phyloP scores from a whole-genome alignment of 345 rosid genomes.

The Eucalyptus erythrocorys region DNA sequence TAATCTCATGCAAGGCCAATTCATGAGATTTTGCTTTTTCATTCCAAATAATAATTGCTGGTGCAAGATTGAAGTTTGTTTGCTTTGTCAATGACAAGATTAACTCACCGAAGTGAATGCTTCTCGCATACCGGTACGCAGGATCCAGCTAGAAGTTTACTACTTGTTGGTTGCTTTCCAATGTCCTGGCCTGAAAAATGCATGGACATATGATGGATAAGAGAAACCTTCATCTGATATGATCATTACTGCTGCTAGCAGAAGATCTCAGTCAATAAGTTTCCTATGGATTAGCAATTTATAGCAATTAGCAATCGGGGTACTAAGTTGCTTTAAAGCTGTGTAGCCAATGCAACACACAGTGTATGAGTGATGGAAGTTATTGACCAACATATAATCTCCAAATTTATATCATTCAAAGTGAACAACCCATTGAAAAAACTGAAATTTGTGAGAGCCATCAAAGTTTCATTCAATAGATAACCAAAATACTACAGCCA shows the following conservation, averaged over 20 bases:
- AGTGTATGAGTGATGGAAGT: not conserved
- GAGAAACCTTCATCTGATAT: not conserved
- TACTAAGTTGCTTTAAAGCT: not conserved
- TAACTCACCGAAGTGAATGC: not conserved
- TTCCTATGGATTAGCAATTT: not conserved
- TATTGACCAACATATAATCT: not conserved
- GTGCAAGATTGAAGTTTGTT: not conserved
- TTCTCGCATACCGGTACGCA: not conserved
- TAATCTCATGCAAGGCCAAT: not conserved
- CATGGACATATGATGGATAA: not conserved
- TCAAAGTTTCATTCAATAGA: not conserved
- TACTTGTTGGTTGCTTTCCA: not conserved
- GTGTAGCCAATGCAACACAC: not conserved
- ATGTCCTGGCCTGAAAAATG: not conserved
- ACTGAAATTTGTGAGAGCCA: not conserved
- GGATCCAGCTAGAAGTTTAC: not conserved
- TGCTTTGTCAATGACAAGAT: not conserved
- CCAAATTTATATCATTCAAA: not conserved
- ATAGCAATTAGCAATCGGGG: not conserved
- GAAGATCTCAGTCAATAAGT: not conserved
- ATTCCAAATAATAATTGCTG: not conserved
- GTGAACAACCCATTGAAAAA: not conserved
- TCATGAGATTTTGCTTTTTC: not conserved
- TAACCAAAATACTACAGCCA: not conserved
- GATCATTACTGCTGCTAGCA: not conserved